Conservation (phyloP, 2,329 filamentous ascomycete genomes). For the Decorospora gaudefroyi region DNA sequence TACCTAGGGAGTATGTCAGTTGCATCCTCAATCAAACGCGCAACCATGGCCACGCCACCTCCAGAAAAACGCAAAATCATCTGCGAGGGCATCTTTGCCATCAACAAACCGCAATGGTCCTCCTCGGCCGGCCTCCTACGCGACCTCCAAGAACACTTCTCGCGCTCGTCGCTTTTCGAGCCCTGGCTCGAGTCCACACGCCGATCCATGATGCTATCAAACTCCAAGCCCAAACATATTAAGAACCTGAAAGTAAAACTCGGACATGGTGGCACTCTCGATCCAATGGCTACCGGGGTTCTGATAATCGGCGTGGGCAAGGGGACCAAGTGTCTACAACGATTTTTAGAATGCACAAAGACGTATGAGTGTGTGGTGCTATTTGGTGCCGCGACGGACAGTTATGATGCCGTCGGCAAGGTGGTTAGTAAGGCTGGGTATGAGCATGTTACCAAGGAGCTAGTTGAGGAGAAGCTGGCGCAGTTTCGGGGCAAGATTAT, state of each 20-base stretch:
- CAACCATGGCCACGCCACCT: conserved; percentile 32
- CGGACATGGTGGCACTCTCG: conserved; percentile 92
- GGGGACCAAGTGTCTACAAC: conserved; percentile 79
- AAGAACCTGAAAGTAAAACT: conserved; percentile 73
- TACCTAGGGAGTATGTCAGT: conserved; percentile 33
- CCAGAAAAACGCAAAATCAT: conserved; percentile 53
- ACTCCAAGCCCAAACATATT: conserved; percentile 61
- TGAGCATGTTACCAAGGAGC: conserved; percentile 77
- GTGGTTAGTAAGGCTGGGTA: conserved; percentile 75
- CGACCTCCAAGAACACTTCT: conserved; percentile 82
- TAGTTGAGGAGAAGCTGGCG: conserved; percentile 75
- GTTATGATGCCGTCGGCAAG: conserved; percentile 85
- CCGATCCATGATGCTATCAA: conserved; percentile 60
- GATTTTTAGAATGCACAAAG: conserved; percentile 88
- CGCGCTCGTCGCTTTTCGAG: conserved; percentile 76
- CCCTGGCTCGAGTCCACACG: conserved; percentile 73
- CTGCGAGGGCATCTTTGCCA: conserved; percentile 72
- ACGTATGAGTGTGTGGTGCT: conserved; percentile 87
- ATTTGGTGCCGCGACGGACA: conserved; percentile 91
- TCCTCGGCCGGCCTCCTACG: conserved; percentile 91
- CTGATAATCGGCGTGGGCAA: conserved; percentile 85
- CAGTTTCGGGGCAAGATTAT: conserved; percentile 80
- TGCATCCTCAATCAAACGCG: conserved; percentile 19
- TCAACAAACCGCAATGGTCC: conserved; percentile 88
- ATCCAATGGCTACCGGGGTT: conserved; percentile 91